Base-by-base conservation (phyloP, 2,329 filamentous ascomycete species). In the Capronia americana region DNA sequence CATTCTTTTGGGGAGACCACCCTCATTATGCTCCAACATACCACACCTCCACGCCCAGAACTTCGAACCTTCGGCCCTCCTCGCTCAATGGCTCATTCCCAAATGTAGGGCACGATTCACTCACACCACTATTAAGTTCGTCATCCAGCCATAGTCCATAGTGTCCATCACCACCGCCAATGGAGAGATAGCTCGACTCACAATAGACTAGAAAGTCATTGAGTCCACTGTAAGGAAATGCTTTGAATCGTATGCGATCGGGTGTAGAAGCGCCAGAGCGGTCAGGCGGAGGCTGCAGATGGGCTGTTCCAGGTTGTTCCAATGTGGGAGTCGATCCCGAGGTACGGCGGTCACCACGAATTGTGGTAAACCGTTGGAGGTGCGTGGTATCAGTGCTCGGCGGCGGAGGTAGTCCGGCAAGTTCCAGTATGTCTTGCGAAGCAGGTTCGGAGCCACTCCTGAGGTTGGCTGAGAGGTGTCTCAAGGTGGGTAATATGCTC, bases 201-300 rank as follows among this genome's bases (percentile, higher is more conserved):
- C 94, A 98, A 74, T 96, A 91, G 72, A 98, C 95, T 82, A 94
- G 92, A 77, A 96, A 99, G 78, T 98, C 95, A 77, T 99, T 98
- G 48, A 96, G 87, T 4, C 95, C 95, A 64, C 91, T 96, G 75
- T 97, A 98, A 0, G 94, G 93, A 74, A 98, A 99, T 0, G 94
- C 94, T 79, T 97, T 97, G 85, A 99, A 99, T 23, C 95, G 88
- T 72, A 98, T 92, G 28, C 88, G 85, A 68, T 94, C 91, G 4
- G 88, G 86, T 3, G 88, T 87, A 28, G 83, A 85, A 0, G 85
- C 79, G 1, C 84, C 80, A 71, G 70, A 61, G 71, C 72, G 23
- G 73, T 72, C 63, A 67, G 69, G 32, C 66, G 74, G 71, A 17
- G 72, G 69, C 44, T 73, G 69, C 26, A 61, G 23, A 26, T 74